phyloP scores from a whole-genome alignment of 352 stramenopile species.

The Saprolegnia diclina region DNA sequence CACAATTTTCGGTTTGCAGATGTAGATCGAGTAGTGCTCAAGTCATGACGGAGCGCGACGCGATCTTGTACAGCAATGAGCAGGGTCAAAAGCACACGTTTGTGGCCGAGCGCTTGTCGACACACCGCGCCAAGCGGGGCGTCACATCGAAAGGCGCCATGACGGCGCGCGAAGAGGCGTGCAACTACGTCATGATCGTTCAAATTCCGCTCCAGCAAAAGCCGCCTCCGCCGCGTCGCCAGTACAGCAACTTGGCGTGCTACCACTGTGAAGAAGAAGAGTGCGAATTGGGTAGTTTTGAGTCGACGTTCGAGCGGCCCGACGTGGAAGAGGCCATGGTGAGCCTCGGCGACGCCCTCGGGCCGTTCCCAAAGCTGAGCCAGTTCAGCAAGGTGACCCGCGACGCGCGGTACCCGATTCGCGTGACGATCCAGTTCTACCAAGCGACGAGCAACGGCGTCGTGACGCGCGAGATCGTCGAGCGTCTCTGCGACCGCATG shows the following conservation, averaged over 20 bases:
- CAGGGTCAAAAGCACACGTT: conserved; percentile 19
- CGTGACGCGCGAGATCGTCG: conserved; percentile 3
- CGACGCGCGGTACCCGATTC: conserved; percentile 13
- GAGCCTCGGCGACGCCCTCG: conserved; percentile 1
- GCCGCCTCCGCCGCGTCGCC: neutral
- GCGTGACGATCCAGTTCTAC: conserved; percentile 26
- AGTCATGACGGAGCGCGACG: neutral
- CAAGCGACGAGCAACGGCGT: conserved; percentile 26
- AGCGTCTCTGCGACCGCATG: conserved; percentile 7
- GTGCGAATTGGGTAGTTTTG: neutral
- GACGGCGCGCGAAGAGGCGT: conserved; percentile 8
- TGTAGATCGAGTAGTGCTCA: conserved; percentile 6
- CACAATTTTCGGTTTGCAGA: neutral
- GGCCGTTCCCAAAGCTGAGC: conserved; percentile 17
- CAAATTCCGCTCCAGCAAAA: conserved; percentile 11
- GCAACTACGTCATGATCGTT: conserved; percentile 25
- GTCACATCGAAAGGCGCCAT: conserved; percentile 8
- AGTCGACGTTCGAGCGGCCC: neutral
- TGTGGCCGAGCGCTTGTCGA: neutral
- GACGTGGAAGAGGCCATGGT: conserved; percentile 22
- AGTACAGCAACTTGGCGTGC: neutral
- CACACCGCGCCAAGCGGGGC: conserved; percentile 1
- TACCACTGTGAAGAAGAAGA: neutral
- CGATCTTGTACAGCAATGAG: conserved; percentile 19
- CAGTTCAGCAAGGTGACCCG: neutral